A percentile compares a stretch with the other conserved stretches of the same genome.
phyloP scores from a whole-genome alignment of 2,329 filamentous ascomycete genomes.

The Aureobasidium sp. region DNA sequence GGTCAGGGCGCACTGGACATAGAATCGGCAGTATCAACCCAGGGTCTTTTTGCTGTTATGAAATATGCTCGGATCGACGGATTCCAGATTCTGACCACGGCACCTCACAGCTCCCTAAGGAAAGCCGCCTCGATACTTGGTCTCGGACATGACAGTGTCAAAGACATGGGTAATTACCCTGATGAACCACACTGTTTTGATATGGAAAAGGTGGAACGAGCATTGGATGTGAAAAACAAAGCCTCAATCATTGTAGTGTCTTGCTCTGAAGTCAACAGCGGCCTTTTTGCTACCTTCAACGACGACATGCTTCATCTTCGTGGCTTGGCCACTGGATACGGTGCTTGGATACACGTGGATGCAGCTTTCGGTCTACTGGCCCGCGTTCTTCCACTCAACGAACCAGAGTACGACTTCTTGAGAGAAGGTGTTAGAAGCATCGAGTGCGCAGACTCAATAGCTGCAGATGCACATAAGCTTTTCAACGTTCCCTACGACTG shows the following conservation, averaged over 20 bases:
- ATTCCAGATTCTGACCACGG: slow-evolving; percentile 70
- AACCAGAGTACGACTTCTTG: slow-evolving; percentile 47
- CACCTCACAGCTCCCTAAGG: slow-evolving; percentile 71
- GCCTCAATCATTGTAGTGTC: slow-evolving; percentile 73
- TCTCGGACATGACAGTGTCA: slow-evolving; percentile 61
- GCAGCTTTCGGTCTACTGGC: slow-evolving; percentile 85
- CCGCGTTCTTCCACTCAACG: slow-evolving; percentile 49
- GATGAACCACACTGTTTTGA: slow-evolving; percentile 62
- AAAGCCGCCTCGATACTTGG: slow-evolving; percentile 81
- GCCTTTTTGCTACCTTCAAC: slow-evolving; percentile 59
- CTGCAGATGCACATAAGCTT: slow-evolving; percentile 82
- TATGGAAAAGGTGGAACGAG: slow-evolving; percentile 52
- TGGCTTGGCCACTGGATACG: slow-evolving; percentile 59
- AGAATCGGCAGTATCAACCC: slow-evolving; percentile 47
- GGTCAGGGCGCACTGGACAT: neutral
- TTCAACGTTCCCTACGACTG: slow-evolving; percentile 92
- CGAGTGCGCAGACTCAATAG: slow-evolving; percentile 78
- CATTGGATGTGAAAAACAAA: slow-evolving; percentile 42
- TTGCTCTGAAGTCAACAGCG: slow-evolving; percentile 84
- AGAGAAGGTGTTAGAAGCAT: slow-evolving; percentile 50
- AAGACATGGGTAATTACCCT: slow-evolving; percentile 43
- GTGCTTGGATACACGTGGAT: slow-evolving; percentile 83
- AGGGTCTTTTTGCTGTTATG: slow-evolving; percentile 62
- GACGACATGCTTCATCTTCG: slow-evolving; percentile 55
- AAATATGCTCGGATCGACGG: slow-evolving; percentile 52